phyloP scores from a whole-genome alignment of 2,329 filamentous ascomycete species.

The Cladosporium halotolerans region DNA sequence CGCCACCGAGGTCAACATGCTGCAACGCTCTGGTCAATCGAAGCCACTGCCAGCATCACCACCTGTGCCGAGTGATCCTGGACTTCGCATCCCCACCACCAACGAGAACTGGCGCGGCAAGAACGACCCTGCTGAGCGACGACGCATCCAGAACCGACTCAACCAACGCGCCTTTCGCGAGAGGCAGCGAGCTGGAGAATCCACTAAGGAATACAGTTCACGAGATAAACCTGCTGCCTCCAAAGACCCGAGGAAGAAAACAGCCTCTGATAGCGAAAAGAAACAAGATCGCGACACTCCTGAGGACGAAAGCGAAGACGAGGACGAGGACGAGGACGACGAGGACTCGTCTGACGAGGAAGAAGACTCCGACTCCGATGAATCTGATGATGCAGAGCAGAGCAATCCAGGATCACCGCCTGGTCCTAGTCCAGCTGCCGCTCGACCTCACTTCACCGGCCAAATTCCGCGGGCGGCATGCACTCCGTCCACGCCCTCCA shows the following conservation, averaged over 20 bases:
- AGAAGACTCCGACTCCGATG: not conserved
- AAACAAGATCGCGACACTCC: not conserved
- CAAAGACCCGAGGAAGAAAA: not conserved
- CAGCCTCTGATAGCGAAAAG: not conserved
- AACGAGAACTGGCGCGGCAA: conserved; percentile 30
- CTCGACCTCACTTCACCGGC: not conserved
- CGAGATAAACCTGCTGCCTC: conserved; percentile 13
- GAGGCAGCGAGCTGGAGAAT: conserved; percentile 24
- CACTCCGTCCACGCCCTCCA: not conserved
- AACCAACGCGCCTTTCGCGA: conserved; percentile 30
- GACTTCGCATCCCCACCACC: conserved; percentile 11
- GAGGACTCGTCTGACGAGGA: not conserved
- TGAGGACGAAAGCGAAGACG: not conserved
- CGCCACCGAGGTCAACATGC: not conserved
- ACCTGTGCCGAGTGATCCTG: not conserved
- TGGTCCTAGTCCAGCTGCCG: not conserved
- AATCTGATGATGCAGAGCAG: conserved; percentile 2
- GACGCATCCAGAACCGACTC: conserved; percentile 28
- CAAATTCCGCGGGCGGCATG: conserved; percentile 2
- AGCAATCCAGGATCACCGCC: conserved; percentile 4
- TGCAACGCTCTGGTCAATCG: not conserved
- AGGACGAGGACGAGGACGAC: conserved; percentile 7
- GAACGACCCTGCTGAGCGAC: conserved; percentile 25
- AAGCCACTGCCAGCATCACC: not conserved
- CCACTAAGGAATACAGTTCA: conserved; percentile 20